phyloP scores from a whole-genome alignment of 2,329 filamentous ascomycete species.

The Neonectria magnoliae region DNA sequence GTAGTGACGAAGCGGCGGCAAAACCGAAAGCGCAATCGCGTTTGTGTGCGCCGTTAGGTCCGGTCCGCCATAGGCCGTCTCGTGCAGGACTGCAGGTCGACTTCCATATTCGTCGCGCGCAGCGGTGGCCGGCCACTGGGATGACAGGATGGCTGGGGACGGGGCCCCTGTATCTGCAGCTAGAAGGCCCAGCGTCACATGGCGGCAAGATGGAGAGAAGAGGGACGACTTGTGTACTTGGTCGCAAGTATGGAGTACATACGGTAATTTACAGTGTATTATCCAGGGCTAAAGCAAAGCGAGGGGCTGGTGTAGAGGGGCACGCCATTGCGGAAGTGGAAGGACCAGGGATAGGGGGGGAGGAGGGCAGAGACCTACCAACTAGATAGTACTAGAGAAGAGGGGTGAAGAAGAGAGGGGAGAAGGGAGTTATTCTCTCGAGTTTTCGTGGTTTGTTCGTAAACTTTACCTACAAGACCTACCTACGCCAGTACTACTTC shows the following conservation, averaged over 20 bases:
- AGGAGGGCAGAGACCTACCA: background rate
- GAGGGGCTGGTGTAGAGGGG: conserved; percentile 19
- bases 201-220: conserved; percentile 14
- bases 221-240: conserved; percentile 3
- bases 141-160: conserved; percentile 42
- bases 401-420: background rate
- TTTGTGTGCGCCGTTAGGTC: conserved; percentile 38
- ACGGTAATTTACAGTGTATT: background rate
- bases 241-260: background rate
- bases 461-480: no score
- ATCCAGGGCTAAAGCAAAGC: conserved; percentile 5
- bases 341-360: conserved; percentile 14
- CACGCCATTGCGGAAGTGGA: conserved; percentile 24
- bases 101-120: conserved; percentile 36
- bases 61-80: conserved; percentile 15
- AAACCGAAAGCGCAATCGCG: conserved; percentile 35
- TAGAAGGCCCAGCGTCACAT: conserved; percentile 40
- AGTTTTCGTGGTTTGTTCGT: background rate
- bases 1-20: conserved; percentile 37
- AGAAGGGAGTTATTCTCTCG: background rate
- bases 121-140: conserved; percentile 35
- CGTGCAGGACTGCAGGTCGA: conserved; percentile 32
- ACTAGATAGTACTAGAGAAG: background rate
- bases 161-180: conserved; percentile 40
- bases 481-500: no score